phyloP scores from a whole-genome alignment of 345 rosid genomes.

The Isatis tinctoria region DNA sequence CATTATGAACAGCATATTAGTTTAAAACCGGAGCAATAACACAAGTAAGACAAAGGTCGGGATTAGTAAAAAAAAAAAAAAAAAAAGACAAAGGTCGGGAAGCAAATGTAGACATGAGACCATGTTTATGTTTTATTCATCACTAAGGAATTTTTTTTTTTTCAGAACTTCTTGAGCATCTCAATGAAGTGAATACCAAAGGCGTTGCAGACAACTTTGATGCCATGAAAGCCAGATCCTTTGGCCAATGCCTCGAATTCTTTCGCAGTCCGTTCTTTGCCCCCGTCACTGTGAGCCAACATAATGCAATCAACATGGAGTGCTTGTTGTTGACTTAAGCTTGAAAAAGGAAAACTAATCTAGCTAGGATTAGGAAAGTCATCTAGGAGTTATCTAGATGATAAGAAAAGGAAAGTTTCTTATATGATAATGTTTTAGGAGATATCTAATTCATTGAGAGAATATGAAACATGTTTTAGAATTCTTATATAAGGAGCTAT shows the following conservation, averaged over 20 bases:
- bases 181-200: slow-evolving; percentile 65
- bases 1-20: not conserved
- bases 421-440: too few relatives aligned
- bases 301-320: slow-evolving; percentile 72
- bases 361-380: too few relatives aligned
- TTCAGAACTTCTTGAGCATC: slow-evolving; percentile 45
- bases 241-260: slow-evolving; percentile 74
- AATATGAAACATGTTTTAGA: too few relatives aligned
- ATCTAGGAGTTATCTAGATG: too few relatives aligned
- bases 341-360: too few relatives aligned
- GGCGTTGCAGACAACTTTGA: slow-evolving; percentile 55
- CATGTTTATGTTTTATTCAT: not conserved
- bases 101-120: not conserved
- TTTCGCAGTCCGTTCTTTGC: slow-evolving; percentile 77
- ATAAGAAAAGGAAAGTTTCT: too few relatives aligned
- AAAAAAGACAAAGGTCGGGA: not conserved
- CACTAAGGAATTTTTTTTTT: not conserved
- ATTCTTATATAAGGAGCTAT: too few relatives aligned
- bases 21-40: too few relatives aligned
- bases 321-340: too few relatives aligned
- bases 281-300: slow-evolving; percentile 92
- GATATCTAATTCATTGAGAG: too few relatives aligned
- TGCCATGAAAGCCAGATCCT: slow-evolving; percentile 68
- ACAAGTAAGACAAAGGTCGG: not conserved
- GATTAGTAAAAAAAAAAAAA: too few relatives aligned